Evolutionary conservation across 306 rosid species (phyloP).

Genomic region (Benincasa hispida): DNA sequence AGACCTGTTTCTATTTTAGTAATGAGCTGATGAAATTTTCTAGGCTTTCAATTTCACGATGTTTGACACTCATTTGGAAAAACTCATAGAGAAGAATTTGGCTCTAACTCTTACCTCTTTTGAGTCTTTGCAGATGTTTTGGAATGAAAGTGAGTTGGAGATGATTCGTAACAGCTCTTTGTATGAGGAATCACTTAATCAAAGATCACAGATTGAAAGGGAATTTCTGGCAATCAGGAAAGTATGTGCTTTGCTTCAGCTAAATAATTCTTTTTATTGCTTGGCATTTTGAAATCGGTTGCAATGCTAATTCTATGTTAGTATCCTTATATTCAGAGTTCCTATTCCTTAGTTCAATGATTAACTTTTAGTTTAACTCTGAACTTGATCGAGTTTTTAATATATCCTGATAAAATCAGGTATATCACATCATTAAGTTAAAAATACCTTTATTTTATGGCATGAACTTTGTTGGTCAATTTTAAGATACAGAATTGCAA

Average conservation of each 20-base stretch:
- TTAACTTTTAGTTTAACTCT: neutral
- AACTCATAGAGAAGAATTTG: neutral
- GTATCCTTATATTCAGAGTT: neutral
- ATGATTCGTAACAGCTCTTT: constrained; percentile 56
- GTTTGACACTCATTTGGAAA: neutral
- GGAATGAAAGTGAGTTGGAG: constrained; percentile 61
- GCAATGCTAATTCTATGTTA: neutral
- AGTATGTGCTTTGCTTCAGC: constrained; percentile 23
- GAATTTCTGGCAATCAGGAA: constrained; percentile 38
- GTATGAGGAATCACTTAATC: constrained; percentile 47
- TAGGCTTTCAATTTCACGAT: neutral
- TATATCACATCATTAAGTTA: neutral
- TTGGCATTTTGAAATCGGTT: neutral
- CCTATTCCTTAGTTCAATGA: neutral
- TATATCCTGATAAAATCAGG: neutral
- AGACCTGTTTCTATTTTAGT: neutral
- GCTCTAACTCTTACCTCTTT: neutral
- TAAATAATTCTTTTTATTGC: neutral
- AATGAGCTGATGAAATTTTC: neutral
- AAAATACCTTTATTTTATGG: neutral
- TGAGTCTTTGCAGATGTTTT: constrained; percentile 42
- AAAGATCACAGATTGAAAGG: constrained; percentile 39
- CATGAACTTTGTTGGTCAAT: neutral
- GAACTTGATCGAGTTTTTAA: neutral
- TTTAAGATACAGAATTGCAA: neutral